phyloP scores from a whole-genome alignment of 2,329 filamentous ascomycete species.

The Byssothecium circinans region DNA sequence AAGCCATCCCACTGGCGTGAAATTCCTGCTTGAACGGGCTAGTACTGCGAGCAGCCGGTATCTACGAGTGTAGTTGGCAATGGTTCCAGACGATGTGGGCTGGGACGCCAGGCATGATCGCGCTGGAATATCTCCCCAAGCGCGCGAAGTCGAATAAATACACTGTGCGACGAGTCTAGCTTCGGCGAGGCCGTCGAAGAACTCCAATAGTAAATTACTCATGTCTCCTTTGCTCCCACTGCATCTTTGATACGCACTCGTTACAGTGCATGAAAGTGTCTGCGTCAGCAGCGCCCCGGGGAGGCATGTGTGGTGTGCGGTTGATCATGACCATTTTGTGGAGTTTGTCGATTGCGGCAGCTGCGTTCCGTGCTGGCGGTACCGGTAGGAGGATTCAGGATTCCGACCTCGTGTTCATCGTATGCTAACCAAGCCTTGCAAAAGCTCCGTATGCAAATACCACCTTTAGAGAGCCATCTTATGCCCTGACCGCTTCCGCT shows the following conservation, averaged over 20 bases:
- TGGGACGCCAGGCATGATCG: no score
- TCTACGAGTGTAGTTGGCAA: no score
- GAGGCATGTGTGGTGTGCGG: slow-evolving; percentile 17
- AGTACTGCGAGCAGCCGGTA: no score
- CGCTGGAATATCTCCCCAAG: no score
- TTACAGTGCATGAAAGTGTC: slow-evolving; percentile 20
- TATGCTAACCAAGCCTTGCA: slow-evolving; percentile 33
- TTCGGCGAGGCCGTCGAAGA: slow-evolving; percentile 17
- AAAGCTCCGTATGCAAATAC: slow-evolving; percentile 32
- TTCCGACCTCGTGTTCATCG: slow-evolving; percentile 23
- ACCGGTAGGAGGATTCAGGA: slow-evolving; percentile 29
- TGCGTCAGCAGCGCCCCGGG: slow-evolving; percentile 21
- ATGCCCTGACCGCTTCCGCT: no score
- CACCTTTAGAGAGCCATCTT: no score
- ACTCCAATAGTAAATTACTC: slow-evolving; percentile 18
- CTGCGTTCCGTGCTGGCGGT: slow-evolving; percentile 24
- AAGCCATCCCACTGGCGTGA: no score
- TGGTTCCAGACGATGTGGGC: no score
- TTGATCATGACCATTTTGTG: slow-evolving; percentile 18
- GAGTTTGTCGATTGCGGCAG: slow-evolving; percentile 19
- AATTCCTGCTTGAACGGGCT: slow-evolving; percentile 7
- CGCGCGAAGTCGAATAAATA: background rate
- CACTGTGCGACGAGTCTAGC: slow-evolving; percentile 3
- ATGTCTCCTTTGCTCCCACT: slow-evolving; percentile 11
- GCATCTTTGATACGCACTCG: slow-evolving; percentile 20